Conservation (phyloP, 768 basidiomycete genomes). For the Boletus tomentosulus region DNA sequence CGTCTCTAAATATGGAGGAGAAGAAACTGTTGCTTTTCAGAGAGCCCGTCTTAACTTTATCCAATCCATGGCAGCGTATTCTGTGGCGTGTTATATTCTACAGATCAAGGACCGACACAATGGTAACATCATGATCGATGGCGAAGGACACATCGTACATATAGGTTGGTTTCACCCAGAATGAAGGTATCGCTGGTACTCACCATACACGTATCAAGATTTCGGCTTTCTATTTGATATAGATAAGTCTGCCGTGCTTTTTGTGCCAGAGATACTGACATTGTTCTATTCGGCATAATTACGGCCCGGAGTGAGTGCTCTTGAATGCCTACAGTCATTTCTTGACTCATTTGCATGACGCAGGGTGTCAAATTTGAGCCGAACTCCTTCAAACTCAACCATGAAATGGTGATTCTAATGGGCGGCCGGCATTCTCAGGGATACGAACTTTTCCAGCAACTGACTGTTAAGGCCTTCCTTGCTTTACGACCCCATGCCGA, state of each 20-base stretch:
- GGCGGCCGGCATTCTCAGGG: constrained; percentile 93
- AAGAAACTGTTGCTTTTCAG: constrained; percentile 88
- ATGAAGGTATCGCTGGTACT: constrained; percentile 1
- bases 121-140: constrained; percentile 99
- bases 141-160: constrained; percentile 94
- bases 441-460: constrained; percentile 88
- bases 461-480: constrained; percentile 95
- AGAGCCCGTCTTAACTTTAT: constrained; percentile 93
- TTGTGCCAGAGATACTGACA: constrained; percentile 24
- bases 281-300: constrained; percentile 17
- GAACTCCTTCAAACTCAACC: constrained; percentile 95
- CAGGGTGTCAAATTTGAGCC: constrained; percentile 99
- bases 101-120: constrained; percentile 99
- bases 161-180: constrained; percentile 58
- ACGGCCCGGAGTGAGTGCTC: constrained; percentile 58
- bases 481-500: constrained; percentile 93
- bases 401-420: constrained; percentile 98
- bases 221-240: constrained; percentile 98
- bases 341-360: constrained; percentile 8
- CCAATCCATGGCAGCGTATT: constrained; percentile 99
- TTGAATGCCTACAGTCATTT: not conserved
- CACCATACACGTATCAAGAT: constrained; percentile 44
- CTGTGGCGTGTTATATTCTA: constrained; percentile 94
- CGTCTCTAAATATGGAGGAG: constrained; percentile 85
- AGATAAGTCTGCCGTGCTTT: constrained; percentile 62